phyloP scores from a whole-genome alignment of 2,329 filamentous ascomycete species.

The Elsinoe necatrix region DNA sequence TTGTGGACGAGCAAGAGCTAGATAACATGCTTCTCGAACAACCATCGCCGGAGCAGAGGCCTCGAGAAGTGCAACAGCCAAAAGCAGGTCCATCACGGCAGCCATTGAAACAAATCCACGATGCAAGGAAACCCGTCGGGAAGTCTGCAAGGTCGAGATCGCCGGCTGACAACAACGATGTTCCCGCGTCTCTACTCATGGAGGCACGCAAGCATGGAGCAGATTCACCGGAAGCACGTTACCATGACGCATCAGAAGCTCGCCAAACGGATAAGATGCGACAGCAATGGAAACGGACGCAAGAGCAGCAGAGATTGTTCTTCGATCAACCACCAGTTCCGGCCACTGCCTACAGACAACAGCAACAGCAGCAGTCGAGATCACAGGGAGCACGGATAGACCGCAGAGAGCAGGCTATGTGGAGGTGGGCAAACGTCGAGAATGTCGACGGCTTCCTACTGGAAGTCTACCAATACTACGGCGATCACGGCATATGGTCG shows the following conservation, averaged over 20 bases:
- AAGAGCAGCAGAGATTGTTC: conserved; percentile 39
- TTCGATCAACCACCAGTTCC: conserved; percentile 12
- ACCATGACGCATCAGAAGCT: conserved; percentile 31
- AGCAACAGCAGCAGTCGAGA: conserved; percentile 12
- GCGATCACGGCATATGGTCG: conserved; percentile 74
- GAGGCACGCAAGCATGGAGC: neutral
- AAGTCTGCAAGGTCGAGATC: conserved; percentile 17
- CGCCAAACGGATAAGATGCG: conserved; percentile 37
- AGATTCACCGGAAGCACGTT: neutral
- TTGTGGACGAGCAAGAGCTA: conserved; percentile 50
- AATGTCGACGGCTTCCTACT: conserved; percentile 82
- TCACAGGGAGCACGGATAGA: conserved; percentile 28
- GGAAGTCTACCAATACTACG: conserved; percentile 79
- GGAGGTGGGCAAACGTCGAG: conserved; percentile 85
- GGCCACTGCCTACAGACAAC: conserved; percentile 8
- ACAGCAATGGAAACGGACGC: conserved; percentile 44
- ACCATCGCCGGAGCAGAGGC: conserved; percentile 20
- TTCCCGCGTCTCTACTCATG: conserved; percentile 13
- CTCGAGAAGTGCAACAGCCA: conserved; percentile 16
- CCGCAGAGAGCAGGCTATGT: conserved; percentile 72
- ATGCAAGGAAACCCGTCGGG: conserved; percentile 16
- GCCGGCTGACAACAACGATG: conserved; percentile 8
- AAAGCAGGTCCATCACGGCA: neutral
- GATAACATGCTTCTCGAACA: conserved; percentile 48
- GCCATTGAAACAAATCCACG: neutral